Conservation (phyloP, 768 basidiomycete genomes). For the Rhodosporidiobolus sp. region DNA sequence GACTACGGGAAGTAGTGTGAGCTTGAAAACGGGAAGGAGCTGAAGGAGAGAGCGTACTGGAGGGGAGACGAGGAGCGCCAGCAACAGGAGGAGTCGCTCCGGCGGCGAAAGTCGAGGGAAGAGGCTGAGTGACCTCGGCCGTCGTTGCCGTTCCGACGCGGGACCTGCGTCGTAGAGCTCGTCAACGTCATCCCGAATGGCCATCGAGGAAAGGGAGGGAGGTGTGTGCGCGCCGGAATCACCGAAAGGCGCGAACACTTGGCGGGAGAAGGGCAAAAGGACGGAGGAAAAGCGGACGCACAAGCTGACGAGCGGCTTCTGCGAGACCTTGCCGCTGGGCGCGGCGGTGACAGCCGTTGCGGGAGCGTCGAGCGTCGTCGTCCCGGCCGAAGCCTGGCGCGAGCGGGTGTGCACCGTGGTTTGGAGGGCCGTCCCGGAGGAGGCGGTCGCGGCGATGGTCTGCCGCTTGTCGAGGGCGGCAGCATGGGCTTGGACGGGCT, state of each 20-base stretch:
- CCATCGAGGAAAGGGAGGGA: not conserved
- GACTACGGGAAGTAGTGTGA: slow-evolving; percentile 17
- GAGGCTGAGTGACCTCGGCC: slow-evolving; percentile 52
- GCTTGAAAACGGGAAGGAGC: rapidly evolving
- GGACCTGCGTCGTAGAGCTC: slow-evolving; percentile 7
- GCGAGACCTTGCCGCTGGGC: not conserved
- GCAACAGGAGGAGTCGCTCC: slow-evolving; percentile 64
- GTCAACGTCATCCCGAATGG: not conserved
- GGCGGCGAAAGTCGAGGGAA: slow-evolving; percentile 58
- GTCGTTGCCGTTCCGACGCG: slow-evolving; percentile 39
- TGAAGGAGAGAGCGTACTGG: slow-evolving; percentile 42
- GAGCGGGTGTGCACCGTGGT: not conserved
- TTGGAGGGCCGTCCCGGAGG: not conserved
- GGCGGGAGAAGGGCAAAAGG: not conserved
- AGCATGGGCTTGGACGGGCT: not conserved
- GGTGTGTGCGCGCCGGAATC: not conserved
- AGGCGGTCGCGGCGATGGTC: not conserved
- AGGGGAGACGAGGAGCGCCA: slow-evolving; percentile 67
- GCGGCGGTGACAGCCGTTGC: not conserved
- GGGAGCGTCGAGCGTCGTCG: not conserved
- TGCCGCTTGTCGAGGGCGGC: slow-evolving; percentile 18
- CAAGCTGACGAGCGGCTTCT: slow-evolving; percentile 14
- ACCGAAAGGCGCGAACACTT: not conserved
- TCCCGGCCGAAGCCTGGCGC: not conserved
- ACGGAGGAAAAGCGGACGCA: not conserved